Conservation (phyloP, 2,329 filamentous ascomycete species). For the Allantophomopsis lycopodina region DNA sequence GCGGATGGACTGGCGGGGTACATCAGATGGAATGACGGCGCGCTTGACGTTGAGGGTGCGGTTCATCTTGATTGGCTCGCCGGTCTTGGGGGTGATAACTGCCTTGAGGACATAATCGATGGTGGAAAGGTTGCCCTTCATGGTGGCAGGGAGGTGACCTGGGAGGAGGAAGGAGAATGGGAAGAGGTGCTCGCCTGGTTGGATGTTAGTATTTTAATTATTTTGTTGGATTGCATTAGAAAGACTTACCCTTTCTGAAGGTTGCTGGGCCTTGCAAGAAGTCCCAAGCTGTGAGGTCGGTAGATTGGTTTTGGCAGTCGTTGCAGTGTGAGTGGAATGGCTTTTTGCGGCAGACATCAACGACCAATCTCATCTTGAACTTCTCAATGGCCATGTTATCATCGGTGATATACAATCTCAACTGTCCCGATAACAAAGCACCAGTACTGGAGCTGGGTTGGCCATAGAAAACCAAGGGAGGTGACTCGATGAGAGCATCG, state of each 20-base stretch:
- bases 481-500: slow-evolving; percentile 60
- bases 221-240: not conserved
- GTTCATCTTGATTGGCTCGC: slow-evolving; percentile 48
- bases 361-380: slow-evolving; percentile 59
- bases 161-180: slow-evolving; percentile 82
- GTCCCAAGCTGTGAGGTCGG: slow-evolving; percentile 66
- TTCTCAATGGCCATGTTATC: slow-evolving; percentile 52
- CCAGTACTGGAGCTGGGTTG: slow-evolving; percentile 62
- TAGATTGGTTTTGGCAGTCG: slow-evolving; percentile 59
- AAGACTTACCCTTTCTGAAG: slow-evolving; percentile 31
- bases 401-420: slow-evolving; percentile 61
- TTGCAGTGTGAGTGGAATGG: slow-evolving; percentile 69
- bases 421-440: slow-evolving; percentile 71
- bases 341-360: slow-evolving; percentile 64
- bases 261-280: slow-evolving; percentile 48
- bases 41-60: slow-evolving; percentile 66
- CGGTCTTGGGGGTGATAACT: slow-evolving; percentile 44
- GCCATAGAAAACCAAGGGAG: slow-evolving; percentile 76
- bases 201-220: slow-evolving; percentile 2
- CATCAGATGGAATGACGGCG: slow-evolving; percentile 58
- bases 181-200: slow-evolving; percentile 54
- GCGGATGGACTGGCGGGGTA: slow-evolving; percentile 78
- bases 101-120: slow-evolving; percentile 72
- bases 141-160: slow-evolving; percentile 74
- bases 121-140: slow-evolving; percentile 56